Conservation (phyloP, 1,284 basidiomycete species). For the Rhodotorula sp. region DNA sequence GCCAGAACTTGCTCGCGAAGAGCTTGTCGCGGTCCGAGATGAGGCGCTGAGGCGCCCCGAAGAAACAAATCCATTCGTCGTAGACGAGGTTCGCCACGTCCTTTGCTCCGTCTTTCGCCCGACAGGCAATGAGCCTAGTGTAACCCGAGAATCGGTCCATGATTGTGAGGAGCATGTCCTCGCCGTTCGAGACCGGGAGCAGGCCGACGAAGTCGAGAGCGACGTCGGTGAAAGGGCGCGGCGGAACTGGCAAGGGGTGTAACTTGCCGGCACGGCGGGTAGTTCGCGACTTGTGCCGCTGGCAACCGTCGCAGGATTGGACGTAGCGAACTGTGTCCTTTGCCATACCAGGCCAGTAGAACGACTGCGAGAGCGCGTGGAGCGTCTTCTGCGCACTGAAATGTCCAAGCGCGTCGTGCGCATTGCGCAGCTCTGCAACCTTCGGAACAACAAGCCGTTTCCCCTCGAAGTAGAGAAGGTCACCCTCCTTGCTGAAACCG, state of each 20-base stretch:
- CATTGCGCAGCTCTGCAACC: constrained; percentile 36
- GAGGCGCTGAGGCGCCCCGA: constrained; percentile 48
- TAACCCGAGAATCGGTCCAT: constrained; percentile 51
- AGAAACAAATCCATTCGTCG: constrained; percentile 47
- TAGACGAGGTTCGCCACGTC: constrained; percentile 48
- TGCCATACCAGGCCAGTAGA: constrained; percentile 55
- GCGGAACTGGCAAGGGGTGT: constrained; percentile 12
- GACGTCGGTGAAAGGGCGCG: not conserved
- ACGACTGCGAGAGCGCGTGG: constrained; percentile 43
- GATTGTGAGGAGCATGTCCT: constrained; percentile 51
- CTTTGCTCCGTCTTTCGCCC: constrained; percentile 50
- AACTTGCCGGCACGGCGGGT: constrained; percentile 14
- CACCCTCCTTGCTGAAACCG: not conserved
- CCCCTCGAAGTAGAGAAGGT: too few relatives aligned
- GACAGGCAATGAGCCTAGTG: constrained; percentile 49
- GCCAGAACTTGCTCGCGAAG: constrained; percentile 45
- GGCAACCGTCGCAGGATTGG: constrained; percentile 22
- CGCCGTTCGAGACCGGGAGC: constrained; percentile 48
- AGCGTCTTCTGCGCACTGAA: constrained; percentile 52
- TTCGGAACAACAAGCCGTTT: constrained; percentile 43
- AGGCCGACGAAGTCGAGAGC: constrained; percentile 48
- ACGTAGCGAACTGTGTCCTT: not conserved
- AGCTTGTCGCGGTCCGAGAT: constrained; percentile 44
- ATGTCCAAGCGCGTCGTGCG: constrained; percentile 50
- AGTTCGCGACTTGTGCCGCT: constrained; percentile 23